Base-by-base conservation (phyloP, 352 stramenopile genomes). In the Poterioochromonas sp. region DNA sequence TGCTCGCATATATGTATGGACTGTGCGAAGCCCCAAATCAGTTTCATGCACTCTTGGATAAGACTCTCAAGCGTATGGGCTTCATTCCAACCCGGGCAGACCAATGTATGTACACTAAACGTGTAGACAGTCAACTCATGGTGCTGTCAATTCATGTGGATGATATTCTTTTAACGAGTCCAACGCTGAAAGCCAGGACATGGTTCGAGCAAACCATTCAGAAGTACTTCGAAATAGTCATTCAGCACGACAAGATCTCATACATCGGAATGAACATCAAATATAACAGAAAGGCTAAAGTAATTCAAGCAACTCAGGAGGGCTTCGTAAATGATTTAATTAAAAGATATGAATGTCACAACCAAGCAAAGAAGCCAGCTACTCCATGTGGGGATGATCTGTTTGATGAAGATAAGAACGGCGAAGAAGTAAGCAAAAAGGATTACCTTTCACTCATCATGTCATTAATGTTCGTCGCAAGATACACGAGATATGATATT, bases 401-500 rank as follows among this genome's bases (percentile, higher is more conserved):
- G 18, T 18, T 51, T 20, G 18, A 51, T 18, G 5, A 51, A 20
- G 26, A 5, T 65, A 39, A 39, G 8, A 32, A 65, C 34, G n/a
- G n/a, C 63, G 40, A 51, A 11, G 34, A 47, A 3, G 34, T 35
- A 11, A n/a, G 32, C 20, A 71, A 71, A 3, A 49, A 40, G 5
- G 34, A 47, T 29, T 74, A 58, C 39, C 65, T 74, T 5, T 58
- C 12, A 3, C 29, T 74, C 2, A 54, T 58, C 15, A 74, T 74
- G 65, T 15, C 5, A 12, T 37, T 74, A 12, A 51, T 74, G 40
- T 74, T 32, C 39, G 34, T 74, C 3, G 65, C 5, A 18, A 3
- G 65, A 39, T 74, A 35, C 29, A 74, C 65, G 1, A 11, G 65
- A 51, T 37, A 3, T 8, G 65, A 74, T 58, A 74, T 74, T 34